phyloP scores from a whole-genome alignment of 371 early-diverging fungal species.

The Fennellomyces sp. region DNA sequence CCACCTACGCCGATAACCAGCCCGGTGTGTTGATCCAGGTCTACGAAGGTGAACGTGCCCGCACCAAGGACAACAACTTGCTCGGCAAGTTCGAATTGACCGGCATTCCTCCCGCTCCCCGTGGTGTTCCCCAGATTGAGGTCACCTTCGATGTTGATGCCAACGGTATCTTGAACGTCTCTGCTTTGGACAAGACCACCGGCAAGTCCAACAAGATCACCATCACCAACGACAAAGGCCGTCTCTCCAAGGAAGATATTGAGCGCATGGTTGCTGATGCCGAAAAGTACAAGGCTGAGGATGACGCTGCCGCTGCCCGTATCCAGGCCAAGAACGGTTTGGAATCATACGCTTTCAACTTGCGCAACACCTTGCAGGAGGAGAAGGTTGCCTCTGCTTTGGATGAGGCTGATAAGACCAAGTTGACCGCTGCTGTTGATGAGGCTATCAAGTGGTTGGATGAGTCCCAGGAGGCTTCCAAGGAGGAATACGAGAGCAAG shows the following conservation, averaged over 20 bases:
- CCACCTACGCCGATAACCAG: slow-evolving; percentile 98
- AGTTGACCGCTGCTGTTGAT: slow-evolving; percentile 78
- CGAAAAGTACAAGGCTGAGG: slow-evolving; percentile 96
- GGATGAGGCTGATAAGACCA: slow-evolving; percentile 84
- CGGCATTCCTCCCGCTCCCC: slow-evolving; percentile 95
- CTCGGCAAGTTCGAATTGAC: slow-evolving; percentile 97
- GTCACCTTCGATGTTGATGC: slow-evolving; percentile 98
- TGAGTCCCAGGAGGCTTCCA: slow-evolving; percentile 81
- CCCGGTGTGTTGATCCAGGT: slow-evolving; percentile 97
- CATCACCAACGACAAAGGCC: slow-evolving; percentile 97
- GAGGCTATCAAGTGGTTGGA: slow-evolving; percentile 91
- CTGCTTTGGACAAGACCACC: slow-evolving; percentile 95
- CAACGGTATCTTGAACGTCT: slow-evolving; percentile 98
- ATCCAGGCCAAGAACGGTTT: slow-evolving; percentile 90
- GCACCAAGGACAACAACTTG: slow-evolving; percentile 96
- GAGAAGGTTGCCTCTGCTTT: slow-evolving; percentile 87
- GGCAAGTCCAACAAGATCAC: slow-evolving; percentile 95
- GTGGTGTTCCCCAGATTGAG: slow-evolving; percentile 98
- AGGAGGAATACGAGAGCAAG: slow-evolving; percentile 87
- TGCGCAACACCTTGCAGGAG: slow-evolving; percentile 86
- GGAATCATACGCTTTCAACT: slow-evolving; percentile 93
- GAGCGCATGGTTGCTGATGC: slow-evolving; percentile 97
- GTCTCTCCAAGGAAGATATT: slow-evolving; percentile 96
- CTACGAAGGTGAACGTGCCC: slow-evolving; percentile 97
- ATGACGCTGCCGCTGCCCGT: slow-evolving; percentile 88